Base-by-base conservation (phyloP, 768 basidiomycete genomes). In the Chalciporus piperatus region DNA sequence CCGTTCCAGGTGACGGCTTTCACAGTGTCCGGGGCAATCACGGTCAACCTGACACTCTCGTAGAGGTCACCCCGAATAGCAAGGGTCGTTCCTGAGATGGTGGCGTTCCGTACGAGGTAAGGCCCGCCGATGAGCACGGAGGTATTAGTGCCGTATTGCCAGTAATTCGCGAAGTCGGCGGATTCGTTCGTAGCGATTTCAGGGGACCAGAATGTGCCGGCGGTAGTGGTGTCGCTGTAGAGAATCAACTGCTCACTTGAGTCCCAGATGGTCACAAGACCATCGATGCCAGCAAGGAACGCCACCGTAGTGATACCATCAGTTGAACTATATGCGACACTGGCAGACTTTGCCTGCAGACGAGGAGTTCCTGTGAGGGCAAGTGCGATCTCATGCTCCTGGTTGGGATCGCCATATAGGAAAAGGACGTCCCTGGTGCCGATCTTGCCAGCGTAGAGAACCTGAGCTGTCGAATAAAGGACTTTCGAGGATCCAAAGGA, bases 171-270 rank as follows among this genome's bases (percentile, higher is more conserved):
- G 49, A 85, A 74, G 12, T 76, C 72, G 25, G 75, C 69, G 4
- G 61, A 66, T 17, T 53, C 38, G 6, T 62, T 56, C 1, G 70
- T 68, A 6, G 83, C 67, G 39, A 92, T 73, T 16, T 80, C 76
- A 2, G 92, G 92, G 5, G 85, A 75, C 83, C 87, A 93, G 72
- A 90, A 89, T 0, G 83, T 85, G 27, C 76, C 79, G 3, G 85
- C 84, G 0, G 85, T 86, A 13, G 61, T 70, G 0, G 82, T 75
- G 60, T 92, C 89, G 7, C 81, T 79, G 59, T 75, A 90, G 12
- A 92, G 69, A 23, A 93, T 67, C 17, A 91, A 75, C 58, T 88
- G 85, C 1, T 76, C 76, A 40, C 78, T 72, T 0, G 85, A 83
- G 55, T 90, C 87, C 73, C 80, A 82, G 23, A 89, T 59, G 0